phyloP scores from a whole-genome alignment of 2,329 filamentous ascomycete genomes.

The Ceratocystis albifundus region DNA sequence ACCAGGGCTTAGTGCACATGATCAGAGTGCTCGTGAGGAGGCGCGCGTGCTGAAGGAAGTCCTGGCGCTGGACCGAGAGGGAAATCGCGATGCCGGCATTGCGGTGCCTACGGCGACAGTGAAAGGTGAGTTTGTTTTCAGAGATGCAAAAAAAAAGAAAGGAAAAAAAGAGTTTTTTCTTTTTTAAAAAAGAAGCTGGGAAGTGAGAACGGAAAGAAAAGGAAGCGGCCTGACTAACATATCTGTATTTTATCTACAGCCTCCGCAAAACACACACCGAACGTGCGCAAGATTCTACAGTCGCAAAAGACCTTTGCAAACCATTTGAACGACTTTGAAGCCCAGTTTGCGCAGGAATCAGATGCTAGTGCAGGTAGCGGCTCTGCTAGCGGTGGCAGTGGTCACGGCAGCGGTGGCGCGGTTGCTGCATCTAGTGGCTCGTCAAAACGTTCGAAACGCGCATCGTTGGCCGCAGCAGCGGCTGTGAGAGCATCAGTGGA shows the following conservation, averaged over 20 bases:
- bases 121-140: constrained; percentile 30
- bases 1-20: constrained; percentile 43
- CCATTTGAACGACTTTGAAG: constrained; percentile 68
- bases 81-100: constrained; percentile 60
- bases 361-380: constrained; percentile 8
- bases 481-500: constrained; percentile 24
- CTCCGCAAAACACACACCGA: constrained; percentile 48
- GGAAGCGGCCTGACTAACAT: neutral
- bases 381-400: neutral
- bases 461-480: constrained; percentile 31
- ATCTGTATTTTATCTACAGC: neutral
- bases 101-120: constrained; percentile 47
- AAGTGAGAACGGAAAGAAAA: neutral
- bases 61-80: constrained; percentile 71
- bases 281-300: constrained; percentile 64
- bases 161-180: too few species aligned
- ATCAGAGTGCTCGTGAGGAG: constrained; percentile 70
- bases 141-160: neutral
- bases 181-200: neutral
- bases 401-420: neutral
- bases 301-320: constrained; percentile 77
- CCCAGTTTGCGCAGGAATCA: constrained; percentile 38
- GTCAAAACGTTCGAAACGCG: constrained; percentile 17
- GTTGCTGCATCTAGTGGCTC: neutral
- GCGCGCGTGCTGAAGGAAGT: constrained; percentile 71